Percentiles rank a stretch among this genome's conserved stretches.
phyloP scores from a whole-genome alignment of 2,329 filamentous ascomycete genomes.

The Neoscytalidium dimidiatum region DNA sequence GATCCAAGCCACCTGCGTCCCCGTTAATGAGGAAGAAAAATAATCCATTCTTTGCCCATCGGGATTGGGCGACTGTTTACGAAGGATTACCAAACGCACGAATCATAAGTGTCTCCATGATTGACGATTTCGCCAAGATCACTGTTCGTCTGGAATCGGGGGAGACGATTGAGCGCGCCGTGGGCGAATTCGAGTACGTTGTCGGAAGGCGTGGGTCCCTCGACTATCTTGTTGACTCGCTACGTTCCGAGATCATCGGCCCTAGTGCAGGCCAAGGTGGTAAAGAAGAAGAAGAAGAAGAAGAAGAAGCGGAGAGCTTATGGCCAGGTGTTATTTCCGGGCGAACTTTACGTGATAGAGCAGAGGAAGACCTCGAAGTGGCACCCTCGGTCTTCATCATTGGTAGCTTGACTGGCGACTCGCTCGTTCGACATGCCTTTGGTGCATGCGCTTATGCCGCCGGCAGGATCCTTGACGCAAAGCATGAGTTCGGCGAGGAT shows the following conservation, averaged over 20 bases:
- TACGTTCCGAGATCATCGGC: slow-evolving; percentile 52
- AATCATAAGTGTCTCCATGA: slow-evolving; percentile 40
- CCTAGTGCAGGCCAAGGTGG: background rate
- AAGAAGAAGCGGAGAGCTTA: slow-evolving; percentile 17
- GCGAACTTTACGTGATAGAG: slow-evolving; percentile 56
- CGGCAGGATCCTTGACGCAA: slow-evolving; percentile 48
- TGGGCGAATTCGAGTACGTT: slow-evolving; percentile 56
- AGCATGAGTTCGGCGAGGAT: slow-evolving; percentile 27
- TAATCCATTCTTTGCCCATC: slow-evolving; percentile 48
- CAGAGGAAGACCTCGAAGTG: slow-evolving; percentile 55
- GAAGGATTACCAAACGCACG: slow-evolving; percentile 59
- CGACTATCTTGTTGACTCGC: slow-evolving; percentile 49
- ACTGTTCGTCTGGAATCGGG: slow-evolving; percentile 48
- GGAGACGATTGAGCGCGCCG: slow-evolving; percentile 44
- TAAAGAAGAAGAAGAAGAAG: background rate
- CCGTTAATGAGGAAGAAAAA: slow-evolving; percentile 35
- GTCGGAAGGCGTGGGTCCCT: slow-evolving; percentile 59
- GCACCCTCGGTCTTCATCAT: slow-evolving; percentile 56
- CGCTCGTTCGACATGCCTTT: slow-evolving; percentile 60
- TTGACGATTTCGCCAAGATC: slow-evolving; percentile 32
- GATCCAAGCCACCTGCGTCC: slow-evolving; percentile 2
- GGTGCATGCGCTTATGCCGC: slow-evolving; percentile 61
- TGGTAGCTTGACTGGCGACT: slow-evolving; percentile 62
- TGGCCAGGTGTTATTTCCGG: slow-evolving; percentile 47
- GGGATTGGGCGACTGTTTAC: slow-evolving; percentile 54